Evolutionary conservation across 2,329 filamentous ascomycete genomes (phyloP).

Genomic region (Bretziella fagacearum): DNA sequence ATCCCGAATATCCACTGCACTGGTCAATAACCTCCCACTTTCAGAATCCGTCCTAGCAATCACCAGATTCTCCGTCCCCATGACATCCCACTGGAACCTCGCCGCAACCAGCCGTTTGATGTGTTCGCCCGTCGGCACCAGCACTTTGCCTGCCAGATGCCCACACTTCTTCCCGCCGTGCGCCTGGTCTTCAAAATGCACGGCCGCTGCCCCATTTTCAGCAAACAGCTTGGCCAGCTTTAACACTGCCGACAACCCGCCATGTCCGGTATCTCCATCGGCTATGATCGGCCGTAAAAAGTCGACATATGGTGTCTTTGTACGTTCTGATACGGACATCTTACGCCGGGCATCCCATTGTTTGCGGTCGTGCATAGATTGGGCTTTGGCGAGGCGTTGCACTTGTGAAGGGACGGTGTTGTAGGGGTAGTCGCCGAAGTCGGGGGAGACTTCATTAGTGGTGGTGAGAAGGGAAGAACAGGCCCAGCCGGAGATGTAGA

Average conservation of each 20-base stretch:
- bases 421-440: conserved; percentile 98
- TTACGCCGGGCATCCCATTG: conserved; percentile 77
- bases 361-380: conserved; percentile 91
- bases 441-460: conserved; percentile 93
- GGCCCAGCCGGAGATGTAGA: conserved; percentile 95
- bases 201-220: conserved; percentile 86
- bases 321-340: conserved; percentile 55
- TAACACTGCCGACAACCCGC: conserved; percentile 77
- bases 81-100: conserved; percentile 94
- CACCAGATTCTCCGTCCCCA: conserved; percentile 88
- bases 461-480: conserved; percentile 84
- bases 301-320: conserved; percentile 66
- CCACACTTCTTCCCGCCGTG: conserved; percentile 98
- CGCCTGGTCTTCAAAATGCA: conserved; percentile 95
- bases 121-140: conserved; percentile 87
- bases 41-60: conserved; percentile 94
- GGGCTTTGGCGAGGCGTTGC: conserved; percentile 86
- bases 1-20: conserved; percentile 80
- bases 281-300: conserved; percentile 91
- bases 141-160: conserved; percentile 86
- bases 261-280: conserved; percentile 91
- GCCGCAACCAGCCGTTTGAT: conserved; percentile 87
- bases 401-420: conserved; percentile 98
- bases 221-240: conserved; percentile 96
- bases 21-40: conserved; percentile 77